Evolutionary conservation across 257 asterid genomes (phyloP).

Genomic region (Scutellaria minor): DNA sequence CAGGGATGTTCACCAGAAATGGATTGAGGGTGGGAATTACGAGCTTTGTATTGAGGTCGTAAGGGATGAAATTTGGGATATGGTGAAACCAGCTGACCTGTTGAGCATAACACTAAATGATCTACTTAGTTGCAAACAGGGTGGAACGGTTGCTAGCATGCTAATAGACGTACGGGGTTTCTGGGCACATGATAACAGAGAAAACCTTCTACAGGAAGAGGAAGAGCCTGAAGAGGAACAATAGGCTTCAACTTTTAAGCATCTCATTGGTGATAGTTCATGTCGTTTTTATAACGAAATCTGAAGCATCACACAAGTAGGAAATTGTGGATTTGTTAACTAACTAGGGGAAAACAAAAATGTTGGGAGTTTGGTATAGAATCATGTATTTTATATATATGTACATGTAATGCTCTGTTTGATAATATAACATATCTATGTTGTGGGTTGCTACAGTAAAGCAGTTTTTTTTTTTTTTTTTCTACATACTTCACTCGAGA

Average conservation of each 20-base stretch:
- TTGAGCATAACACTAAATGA: slow-evolving; percentile 76
- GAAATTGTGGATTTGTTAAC: slow-evolving; percentile 5
- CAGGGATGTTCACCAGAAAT: slow-evolving; percentile 99
- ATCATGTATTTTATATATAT: slow-evolving; percentile 4
- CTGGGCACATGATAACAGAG: slow-evolving; percentile 99
- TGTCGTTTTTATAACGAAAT: not conserved
- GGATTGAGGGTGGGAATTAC: slow-evolving; percentile 98
- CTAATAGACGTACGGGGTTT: slow-evolving; percentile 95
- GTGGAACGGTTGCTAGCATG: slow-evolving; percentile 99
- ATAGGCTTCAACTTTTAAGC: slow-evolving; percentile 24
- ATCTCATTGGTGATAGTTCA: slow-evolving; percentile 4
- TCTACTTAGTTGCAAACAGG: slow-evolving; percentile 88
- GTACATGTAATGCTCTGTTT: not conserved
- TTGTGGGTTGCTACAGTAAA: too few species aligned
- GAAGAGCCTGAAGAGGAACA: slow-evolving; percentile 97
- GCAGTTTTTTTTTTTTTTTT: too few species aligned
- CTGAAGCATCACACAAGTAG: slow-evolving; percentile 2
- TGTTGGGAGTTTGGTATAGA: slow-evolving; percentile 1
- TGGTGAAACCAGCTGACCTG: slow-evolving; percentile 92
- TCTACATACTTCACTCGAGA: too few species aligned
- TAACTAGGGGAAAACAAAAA: not conserved
- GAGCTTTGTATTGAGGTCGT: slow-evolving; percentile 98
- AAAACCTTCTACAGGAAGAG: slow-evolving; percentile 98
- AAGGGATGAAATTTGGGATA: slow-evolving; percentile 98
- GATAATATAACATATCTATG: not conserved